These are phyloP conservation scores for Tephrocybe sp. DNA, from an alignment of 768 basidiomycete genomes.

Conservation along the genomic window DNA sequence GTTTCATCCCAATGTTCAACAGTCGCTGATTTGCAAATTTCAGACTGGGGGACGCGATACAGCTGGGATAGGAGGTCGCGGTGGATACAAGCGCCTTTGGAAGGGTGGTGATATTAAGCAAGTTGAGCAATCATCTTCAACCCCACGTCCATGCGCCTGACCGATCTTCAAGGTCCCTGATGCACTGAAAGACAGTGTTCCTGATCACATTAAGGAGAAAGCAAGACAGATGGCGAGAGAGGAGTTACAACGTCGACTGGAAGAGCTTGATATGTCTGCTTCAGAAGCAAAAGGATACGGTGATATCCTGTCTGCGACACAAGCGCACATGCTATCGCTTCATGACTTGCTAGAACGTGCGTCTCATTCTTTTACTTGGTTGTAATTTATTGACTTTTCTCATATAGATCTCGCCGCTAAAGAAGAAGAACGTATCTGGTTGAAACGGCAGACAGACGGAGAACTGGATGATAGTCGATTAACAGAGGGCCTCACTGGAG, in stretches of 20 bases:
- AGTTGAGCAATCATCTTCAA: conserved; percentile 22
- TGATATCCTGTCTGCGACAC: conserved; percentile 46
- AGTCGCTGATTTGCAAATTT: neutral
- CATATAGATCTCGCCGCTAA: conserved; percentile 58
- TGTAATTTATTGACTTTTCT: neutral
- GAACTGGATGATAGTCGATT: conserved; percentile 66
- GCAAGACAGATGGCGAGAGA: conserved; percentile 66
- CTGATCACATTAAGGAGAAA: conserved; percentile 57
- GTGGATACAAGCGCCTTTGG: conserved; percentile 63
- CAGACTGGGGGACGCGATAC: conserved; percentile 67
- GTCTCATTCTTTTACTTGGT: conserved; percentile 18
- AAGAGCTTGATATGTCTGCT: conserved; percentile 59
- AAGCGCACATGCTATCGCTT: conserved; percentile 58
- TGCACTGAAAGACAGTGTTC: conserved; percentile 53
- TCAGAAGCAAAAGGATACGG: conserved; percentile 58
- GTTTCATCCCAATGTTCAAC: neutral
- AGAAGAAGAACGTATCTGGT: conserved; percentile 69
- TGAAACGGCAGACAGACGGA: conserved; percentile 69
- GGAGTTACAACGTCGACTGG: conserved; percentile 56
- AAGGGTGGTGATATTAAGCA: conserved; percentile 66
- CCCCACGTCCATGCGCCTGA: neutral
- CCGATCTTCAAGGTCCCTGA: conserved; percentile 39
- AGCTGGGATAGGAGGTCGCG: conserved; percentile 64
- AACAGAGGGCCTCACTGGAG: conserved; percentile 66
- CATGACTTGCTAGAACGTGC: conserved; percentile 61